phyloP scores from a whole-genome alignment of 371 early-diverging fungal genomes.

The Umbelopsis sp. region DNA sequence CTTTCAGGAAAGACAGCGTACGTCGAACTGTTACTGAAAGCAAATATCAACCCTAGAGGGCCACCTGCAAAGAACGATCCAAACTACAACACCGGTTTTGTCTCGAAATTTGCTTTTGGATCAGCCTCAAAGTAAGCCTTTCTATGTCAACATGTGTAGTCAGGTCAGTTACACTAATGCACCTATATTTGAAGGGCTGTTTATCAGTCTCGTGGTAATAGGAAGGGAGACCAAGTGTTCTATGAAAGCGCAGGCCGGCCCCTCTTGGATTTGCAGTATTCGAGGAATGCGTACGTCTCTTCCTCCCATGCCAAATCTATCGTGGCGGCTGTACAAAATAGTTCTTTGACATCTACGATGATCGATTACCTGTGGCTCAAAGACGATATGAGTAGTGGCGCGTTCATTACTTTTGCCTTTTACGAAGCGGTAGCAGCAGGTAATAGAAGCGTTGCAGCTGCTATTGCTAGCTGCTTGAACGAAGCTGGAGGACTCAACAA shows the following conservation, averaged over 20 bases:
- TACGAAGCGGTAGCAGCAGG: slow-evolving; percentile 10
- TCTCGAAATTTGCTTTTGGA: slow-evolving; percentile 43
- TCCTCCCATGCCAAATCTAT: not conserved
- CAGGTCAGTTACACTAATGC: not conserved
- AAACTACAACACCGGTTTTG: slow-evolving; percentile 42
- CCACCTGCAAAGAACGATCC: slow-evolving; percentile 29
- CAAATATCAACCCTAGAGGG: slow-evolving; percentile 16
- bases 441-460: slow-evolving; percentile 9
- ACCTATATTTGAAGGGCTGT: slow-evolving; percentile 40
- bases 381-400: not conserved
- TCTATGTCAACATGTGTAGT: not conserved
- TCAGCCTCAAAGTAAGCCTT: slow-evolving; percentile 30
- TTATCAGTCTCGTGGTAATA: slow-evolving; percentile 67
- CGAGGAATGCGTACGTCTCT: not conserved
- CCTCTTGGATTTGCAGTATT: slow-evolving; percentile 21
- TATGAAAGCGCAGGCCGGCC: slow-evolving; percentile 25
- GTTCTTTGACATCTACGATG: slow-evolving; percentile 1
- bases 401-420: not conserved
- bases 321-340: not conserved
- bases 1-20: slow-evolving; percentile 29
- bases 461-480: not conserved
- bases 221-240: slow-evolving; percentile 61
- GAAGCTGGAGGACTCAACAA: slow-evolving; percentile 40
- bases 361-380: slow-evolving; percentile 2
- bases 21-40: slow-evolving; percentile 22